A percentile compares a stretch with the other conserved stretches of the same genome.
Evolutionary conservation across 306 rosid genomes (phyloP).

Genomic region (Argentina anserina): DNA sequence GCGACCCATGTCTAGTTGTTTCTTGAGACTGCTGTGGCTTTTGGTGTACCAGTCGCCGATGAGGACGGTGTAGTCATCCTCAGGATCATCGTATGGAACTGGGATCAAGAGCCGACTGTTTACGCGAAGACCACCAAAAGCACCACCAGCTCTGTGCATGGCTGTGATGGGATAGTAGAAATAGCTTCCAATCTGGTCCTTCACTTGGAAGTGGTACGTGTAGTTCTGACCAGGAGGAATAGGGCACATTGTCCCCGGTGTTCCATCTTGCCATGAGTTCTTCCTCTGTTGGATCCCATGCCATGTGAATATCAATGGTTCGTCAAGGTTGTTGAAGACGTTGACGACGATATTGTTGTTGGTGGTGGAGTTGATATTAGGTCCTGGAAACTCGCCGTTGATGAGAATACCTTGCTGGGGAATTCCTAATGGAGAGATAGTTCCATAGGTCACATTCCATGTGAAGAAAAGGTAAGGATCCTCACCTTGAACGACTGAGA

Average conservation of each 20-base stretch:
- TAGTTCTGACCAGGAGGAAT: constrained; percentile 46
- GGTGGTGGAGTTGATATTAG: constrained; percentile 57
- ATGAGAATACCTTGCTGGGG: constrained; percentile 76
- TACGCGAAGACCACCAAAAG: constrained; percentile 48
- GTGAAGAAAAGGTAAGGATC: constrained; percentile 58
- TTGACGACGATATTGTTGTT: constrained; percentile 60
- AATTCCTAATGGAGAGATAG: constrained; percentile 55
- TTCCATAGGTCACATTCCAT: constrained; percentile 64
- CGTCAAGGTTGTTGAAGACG: constrained; percentile 56
- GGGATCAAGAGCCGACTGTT: constrained; percentile 65
- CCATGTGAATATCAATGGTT: constrained; percentile 57
- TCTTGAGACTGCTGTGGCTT: constrained; percentile 39
- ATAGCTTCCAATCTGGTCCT: constrained; percentile 72
- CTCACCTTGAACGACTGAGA: constrained; percentile 25
- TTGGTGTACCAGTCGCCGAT: constrained; percentile 67
- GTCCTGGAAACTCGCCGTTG: constrained; percentile 60
- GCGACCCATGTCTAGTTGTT: constrained; percentile 42
- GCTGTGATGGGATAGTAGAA: constrained; percentile 49
- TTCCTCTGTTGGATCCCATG: constrained; percentile 62
- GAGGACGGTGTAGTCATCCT: constrained; percentile 66
- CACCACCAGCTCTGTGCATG: constrained; percentile 59
- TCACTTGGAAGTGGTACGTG: constrained; percentile 56
- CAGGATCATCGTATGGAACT: constrained; percentile 59
- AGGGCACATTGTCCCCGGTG: constrained; percentile 53
- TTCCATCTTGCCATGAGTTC: constrained; percentile 69